Conservation (phyloP, 768 basidiomycete species). For the Trametes maxima region DNA sequence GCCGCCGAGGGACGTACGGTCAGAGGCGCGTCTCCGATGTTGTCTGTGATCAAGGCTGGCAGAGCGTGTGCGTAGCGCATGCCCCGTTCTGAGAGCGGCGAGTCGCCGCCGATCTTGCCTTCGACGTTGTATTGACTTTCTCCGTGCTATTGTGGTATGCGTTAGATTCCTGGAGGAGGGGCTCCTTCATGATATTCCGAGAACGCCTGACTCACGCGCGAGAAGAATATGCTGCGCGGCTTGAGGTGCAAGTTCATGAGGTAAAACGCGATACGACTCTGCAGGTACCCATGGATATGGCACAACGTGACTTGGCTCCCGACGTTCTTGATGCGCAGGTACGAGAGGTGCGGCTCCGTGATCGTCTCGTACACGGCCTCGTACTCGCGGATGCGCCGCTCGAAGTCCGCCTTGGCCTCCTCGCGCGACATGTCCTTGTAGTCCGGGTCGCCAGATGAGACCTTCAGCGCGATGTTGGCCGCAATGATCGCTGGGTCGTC, state of each 20-base stretch:
- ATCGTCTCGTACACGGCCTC: constrained; percentile 96
- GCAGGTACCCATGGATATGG: constrained; percentile 91
- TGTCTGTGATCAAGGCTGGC: constrained; percentile 85
- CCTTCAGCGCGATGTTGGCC: constrained; percentile 94
- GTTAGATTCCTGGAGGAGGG: too few species aligned
- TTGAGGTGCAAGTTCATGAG: constrained; percentile 98
- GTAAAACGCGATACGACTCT: constrained; percentile 97
- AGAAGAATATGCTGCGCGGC: constrained; percentile 94
- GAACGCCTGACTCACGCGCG: constrained; percentile 61
- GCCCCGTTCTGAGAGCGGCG: constrained; percentile 80
- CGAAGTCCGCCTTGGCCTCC: constrained; percentile 87
- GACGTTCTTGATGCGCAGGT: constrained; percentile 91
- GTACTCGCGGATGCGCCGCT: constrained; percentile 88
- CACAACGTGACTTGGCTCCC: constrained; percentile 86
- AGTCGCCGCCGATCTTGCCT: constrained; percentile 98
- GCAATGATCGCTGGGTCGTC: constrained; percentile 94
- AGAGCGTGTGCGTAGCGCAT: constrained; percentile 84
- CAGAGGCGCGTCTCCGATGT: constrained; percentile 85
- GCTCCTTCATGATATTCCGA: neutral
- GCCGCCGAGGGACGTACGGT: constrained; percentile 53
- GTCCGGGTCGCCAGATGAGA: constrained; percentile 95
- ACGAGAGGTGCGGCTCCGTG: constrained; percentile 87
- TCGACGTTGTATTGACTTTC: constrained; percentile 97
- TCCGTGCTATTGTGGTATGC: constrained; percentile 67
- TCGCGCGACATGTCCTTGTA: constrained; percentile 89